Evolutionary conservation across 441 rosid species (phyloP), one percentile per base, ranked within the genome.

Genomic region (Flueggea neowawraea): DNA sequence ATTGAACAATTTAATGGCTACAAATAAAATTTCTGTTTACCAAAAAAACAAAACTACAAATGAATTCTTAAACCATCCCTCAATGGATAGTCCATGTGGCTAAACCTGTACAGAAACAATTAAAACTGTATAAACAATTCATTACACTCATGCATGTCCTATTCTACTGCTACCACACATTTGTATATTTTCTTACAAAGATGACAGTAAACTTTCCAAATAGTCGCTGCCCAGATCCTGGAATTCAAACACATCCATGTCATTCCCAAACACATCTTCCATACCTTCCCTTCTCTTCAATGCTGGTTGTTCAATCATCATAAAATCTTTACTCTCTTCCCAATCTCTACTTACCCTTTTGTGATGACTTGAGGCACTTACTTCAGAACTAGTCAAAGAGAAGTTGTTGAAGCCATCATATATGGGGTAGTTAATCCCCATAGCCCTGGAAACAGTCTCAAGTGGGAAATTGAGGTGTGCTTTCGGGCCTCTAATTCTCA

Each of bases 161-260:
- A 13, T n/a, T 51, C 54, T 22, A n/a, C 15, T 4, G n/a, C n/a
- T n/a, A n/a, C n/a, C n/a, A n/a, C n/a, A n/a, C n/a, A n/a, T n/a
- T n/a, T n/a, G n/a, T n/a, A n/a, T n/a, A 11, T 6, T 54, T 54
- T 28, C 16, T 82, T 73, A 90, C 6, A 73, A 78, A 14, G 84
- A 82, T 41, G 90, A 73, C 50, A 86, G 68, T 64, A 88, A 68
- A 59, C 67, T 83, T 15, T 86, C 90, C 76, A 88, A 69, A 64
- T 72, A 88, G 67, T 88, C 96, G 75, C 74, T 80, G 13, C 97
- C 97, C 62, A 91, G 48, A 60, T 88, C 96, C 76, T 82, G 76
- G 69, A 91, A 77, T 71, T 81, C 91, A 12, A 86, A 49, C 43
- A 76, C 67, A 60, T 76, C 57, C 55, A 72, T 71, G 44, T 62